Evolutionary conservation across 495 filamentous ascomycete species (phyloP), one percentile per base, ranked within the genome.

Genomic region (Trichoderma gamsii): DNA sequence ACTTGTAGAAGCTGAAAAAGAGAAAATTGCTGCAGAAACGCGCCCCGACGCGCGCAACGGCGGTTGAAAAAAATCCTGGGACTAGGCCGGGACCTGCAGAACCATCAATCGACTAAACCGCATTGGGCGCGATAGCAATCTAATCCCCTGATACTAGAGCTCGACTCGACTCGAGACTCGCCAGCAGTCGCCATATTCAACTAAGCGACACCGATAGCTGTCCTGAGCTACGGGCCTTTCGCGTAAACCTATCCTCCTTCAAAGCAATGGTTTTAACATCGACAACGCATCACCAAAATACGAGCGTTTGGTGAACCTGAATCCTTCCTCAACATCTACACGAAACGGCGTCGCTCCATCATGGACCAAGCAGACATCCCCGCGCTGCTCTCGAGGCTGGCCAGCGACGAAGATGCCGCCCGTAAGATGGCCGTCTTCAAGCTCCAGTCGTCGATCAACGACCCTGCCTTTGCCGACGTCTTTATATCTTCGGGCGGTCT

Each of bases 361-460:
- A 84, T 84, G 82, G 81, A 83, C 68, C 82, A 83, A 71, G 80
- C 83, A 65, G 83, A 85, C 71, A 85, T 85, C 66, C 83, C 83
- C 41, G 79, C 82, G 69, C 79, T 86, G 67, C 77, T 86, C 70
- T 78, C 82, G 74, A 83, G 83, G 70, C 79, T 86, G 38, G 77
- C 79, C 35, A 85, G 82, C 75, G 83, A 85, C 70, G 84, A 85
- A 79, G 96, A 98, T 84, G 91, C 91, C 41, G 91, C 92, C 67
- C 92, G 95, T 72, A 99, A 99, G 82, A 97, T 97, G 92, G 95
- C 95, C 15, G 96, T 93, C 69, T 99, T 99, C 85, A 97, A 96
- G 78, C 87, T 99, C 49, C 95, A 99, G 78, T 85, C 87, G 51
- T 91, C 88, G 69, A 97, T 99, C 74, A 92, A 92, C 73, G 96